A percentile compares a stretch with the other conserved stretches of the same genome.
phyloP scores from a whole-genome alignment of 352 stramenopile species.

The Phytopythium ostracodes region DNA sequence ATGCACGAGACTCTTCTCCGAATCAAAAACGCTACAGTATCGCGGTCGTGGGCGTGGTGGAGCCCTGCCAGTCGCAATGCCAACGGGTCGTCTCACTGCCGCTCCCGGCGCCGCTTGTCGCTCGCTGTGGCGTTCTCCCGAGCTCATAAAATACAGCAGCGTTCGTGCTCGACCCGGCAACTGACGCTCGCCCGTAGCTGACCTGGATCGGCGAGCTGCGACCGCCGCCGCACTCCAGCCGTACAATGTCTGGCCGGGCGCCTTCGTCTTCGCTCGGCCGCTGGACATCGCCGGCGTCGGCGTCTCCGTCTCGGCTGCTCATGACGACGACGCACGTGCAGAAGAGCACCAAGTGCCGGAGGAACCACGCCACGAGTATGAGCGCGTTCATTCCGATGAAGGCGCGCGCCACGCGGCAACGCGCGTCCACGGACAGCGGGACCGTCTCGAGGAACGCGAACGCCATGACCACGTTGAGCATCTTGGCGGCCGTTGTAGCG shows the following conservation, averaged over 20 bases:
- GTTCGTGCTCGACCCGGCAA: background rate
- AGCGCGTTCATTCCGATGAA: conserved; percentile 48
- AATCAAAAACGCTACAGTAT: background rate
- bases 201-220: conserved; percentile 8
- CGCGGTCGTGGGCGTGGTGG: background rate
- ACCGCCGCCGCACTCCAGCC: conserved; percentile 4
- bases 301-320: conserved; percentile 5
- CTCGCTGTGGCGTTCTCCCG: too few relatives aligned
- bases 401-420: conserved; percentile 23
- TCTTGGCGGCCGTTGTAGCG: conserved; percentile 25
- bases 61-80: background rate
- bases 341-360: conserved; percentile 49
- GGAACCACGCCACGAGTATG: conserved; percentile 39
- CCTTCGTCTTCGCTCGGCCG: background rate
- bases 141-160: too few relatives aligned
- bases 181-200: background rate
- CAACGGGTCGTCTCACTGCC: background rate
- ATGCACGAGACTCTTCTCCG: too few relatives aligned
- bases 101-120: conserved; percentile 5
- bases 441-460: conserved; percentile 44
- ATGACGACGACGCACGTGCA: conserved; percentile 14
- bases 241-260: background rate
- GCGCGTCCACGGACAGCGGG: conserved; percentile 15
- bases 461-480: conserved; percentile 39
- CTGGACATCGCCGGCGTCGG: background rate